These are phyloP conservation scores for Chrysanthemum makinoi DNA, from an alignment of 129 eudicot genomes.

Conservation along the genomic window DNA sequence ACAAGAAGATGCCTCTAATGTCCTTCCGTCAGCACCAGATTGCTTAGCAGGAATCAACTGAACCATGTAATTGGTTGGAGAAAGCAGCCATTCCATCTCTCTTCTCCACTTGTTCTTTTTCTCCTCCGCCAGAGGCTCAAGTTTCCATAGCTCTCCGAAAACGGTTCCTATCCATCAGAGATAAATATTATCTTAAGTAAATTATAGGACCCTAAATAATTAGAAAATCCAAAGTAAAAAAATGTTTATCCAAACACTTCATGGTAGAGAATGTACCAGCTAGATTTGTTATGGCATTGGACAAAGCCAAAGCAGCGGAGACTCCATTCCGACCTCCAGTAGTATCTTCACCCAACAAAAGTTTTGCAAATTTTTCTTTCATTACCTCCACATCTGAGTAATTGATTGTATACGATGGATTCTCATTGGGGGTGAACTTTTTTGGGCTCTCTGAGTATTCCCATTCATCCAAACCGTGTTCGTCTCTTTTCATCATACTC, in stretches of 20 bases:
- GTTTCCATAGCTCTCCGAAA: slow-evolving; percentile 98
- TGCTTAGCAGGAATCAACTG: slow-evolving; percentile 94
- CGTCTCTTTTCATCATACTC: slow-evolving; percentile 62
- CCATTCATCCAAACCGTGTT: slow-evolving; percentile 57
- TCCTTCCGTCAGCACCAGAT: slow-evolving; percentile 57
- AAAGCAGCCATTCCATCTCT: slow-evolving; percentile 94
- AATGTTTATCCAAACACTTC: not conserved
- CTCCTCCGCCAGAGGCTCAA: slow-evolving; percentile 81
- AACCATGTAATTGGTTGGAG: slow-evolving; percentile 89
- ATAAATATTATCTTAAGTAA: not conserved
- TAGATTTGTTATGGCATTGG: slow-evolving; percentile 78
- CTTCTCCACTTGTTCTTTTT: slow-evolving; percentile 67
- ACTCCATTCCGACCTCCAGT: slow-evolving; percentile 80
- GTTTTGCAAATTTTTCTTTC: slow-evolving; percentile 82
- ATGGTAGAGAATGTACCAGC: slow-evolving; percentile 48
- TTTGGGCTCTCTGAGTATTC: slow-evolving; percentile 45
- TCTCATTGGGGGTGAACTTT: slow-evolving; percentile 37
- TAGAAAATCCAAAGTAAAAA: not conserved
- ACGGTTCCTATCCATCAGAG: slow-evolving; percentile 52
- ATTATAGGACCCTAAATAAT: too few relatives aligned
- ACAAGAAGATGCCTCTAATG: slow-evolving; percentile 58
- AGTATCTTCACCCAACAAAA: slow-evolving; percentile 85
- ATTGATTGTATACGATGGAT: slow-evolving; percentile 35
- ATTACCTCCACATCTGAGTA: slow-evolving; percentile 57
- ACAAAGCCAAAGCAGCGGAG: slow-evolving; percentile 72